Percentiles rank a stretch among this genome's conserved stretches.
Conservation (phyloP, 345 rosid species). For the Salix koriyanagi region DNA sequence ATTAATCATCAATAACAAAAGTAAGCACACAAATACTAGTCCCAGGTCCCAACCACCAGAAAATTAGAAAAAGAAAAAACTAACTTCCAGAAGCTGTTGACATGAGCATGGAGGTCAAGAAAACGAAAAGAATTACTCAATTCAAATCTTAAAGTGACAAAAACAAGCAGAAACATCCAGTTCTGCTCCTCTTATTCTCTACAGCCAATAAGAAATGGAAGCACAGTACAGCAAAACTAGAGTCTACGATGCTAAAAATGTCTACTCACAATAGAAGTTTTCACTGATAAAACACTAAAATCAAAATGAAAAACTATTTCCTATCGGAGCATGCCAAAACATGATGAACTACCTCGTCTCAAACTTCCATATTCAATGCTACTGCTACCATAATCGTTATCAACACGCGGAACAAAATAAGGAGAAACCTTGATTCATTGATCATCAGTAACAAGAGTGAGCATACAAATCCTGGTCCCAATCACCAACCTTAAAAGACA, state of each 20-base stretch:
- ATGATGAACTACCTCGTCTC: slow-evolving; percentile 1
- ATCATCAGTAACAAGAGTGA: slow-evolving; percentile 17
- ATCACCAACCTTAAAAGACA: slow-evolving; percentile 11
- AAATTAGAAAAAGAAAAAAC: not conserved
- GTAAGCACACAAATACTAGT: slow-evolving; percentile 10
- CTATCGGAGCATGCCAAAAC: not conserved
- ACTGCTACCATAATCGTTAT: not conserved
- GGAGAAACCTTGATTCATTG: slow-evolving; percentile 21
- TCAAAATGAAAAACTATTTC: not conserved
- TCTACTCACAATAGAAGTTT: not conserved
- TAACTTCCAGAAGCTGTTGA: slow-evolving; percentile 17
- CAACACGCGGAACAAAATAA: not conserved
- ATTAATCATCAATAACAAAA: slow-evolving; percentile 20
- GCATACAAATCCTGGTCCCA: slow-evolving; percentile 9
- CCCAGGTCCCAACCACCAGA: slow-evolving; percentile 16
- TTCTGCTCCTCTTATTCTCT: not conserved
- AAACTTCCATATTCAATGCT: slow-evolving; percentile 6
- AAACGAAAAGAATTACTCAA: not conserved
- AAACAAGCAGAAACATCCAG: not conserved
- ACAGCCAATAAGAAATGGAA: not conserved
- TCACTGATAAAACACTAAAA: not conserved
- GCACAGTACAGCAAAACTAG: not conserved
- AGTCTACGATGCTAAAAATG: not conserved
- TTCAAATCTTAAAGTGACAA: not conserved
- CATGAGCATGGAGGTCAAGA: not conserved